phyloP scores from a whole-genome alignment of 495 filamentous ascomycete species.

The Hyaloscypha variabilis region DNA sequence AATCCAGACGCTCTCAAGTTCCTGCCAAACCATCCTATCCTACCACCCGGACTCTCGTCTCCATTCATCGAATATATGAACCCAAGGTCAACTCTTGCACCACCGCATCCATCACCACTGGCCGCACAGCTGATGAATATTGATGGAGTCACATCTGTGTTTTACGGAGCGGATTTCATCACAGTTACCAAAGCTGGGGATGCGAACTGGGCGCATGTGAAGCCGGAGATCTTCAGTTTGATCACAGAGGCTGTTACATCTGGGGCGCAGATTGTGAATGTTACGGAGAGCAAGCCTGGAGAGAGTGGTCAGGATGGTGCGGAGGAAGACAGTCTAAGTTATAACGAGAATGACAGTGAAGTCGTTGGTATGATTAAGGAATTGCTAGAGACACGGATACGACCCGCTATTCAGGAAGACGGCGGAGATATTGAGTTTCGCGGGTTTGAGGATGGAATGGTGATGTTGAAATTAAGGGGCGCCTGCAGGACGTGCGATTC shows the following conservation, averaged over 20 bases:
- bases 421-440: conserved; percentile 95
- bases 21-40: conserved; percentile 79
- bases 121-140: conserved; percentile 87
- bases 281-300: conserved; percentile 60
- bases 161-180: conserved; percentile 94
- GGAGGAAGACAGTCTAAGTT: conserved; percentile 69
- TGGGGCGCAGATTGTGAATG: conserved; percentile 79
- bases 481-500: conserved; percentile 96
- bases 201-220: conserved; percentile 90
- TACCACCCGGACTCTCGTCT: conserved; percentile 70
- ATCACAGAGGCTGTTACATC: conserved; percentile 89
- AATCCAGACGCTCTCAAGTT: conserved; percentile 95
- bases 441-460: conserved; percentile 85
- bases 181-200: conserved; percentile 90
- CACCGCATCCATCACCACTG: conserved; percentile 90
- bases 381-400: conserved; percentile 91
- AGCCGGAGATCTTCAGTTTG: conserved; percentile 91
- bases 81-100: conserved; percentile 83
- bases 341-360: conserved; percentile 86
- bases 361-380: conserved; percentile 98
- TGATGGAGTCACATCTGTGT: conserved; percentile 91
- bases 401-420: conserved; percentile 95
- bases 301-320: conserved; percentile 57
- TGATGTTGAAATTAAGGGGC: conserved; percentile 84
- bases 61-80: conserved; percentile 90